Conservation (phyloP, 140 eudicot species). For the Stevia rebaudiana region DNA sequence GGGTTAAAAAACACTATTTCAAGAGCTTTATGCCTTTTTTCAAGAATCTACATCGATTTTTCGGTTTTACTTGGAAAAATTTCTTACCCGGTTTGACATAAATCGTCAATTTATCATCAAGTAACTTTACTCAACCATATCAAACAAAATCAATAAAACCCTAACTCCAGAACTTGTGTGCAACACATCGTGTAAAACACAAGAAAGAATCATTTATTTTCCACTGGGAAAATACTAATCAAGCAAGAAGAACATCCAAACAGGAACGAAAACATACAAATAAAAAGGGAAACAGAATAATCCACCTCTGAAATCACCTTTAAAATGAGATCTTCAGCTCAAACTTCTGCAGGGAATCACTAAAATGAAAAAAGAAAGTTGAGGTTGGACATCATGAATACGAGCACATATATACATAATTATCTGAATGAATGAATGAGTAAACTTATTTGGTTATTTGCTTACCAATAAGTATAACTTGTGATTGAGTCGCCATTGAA, state of each 20-base stretch:
- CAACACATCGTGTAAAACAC: not conserved
- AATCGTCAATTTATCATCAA: not conserved
- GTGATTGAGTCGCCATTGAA: constrained; percentile 20
- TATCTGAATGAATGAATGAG: not conserved
- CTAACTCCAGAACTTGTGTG: not conserved
- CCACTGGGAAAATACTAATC: not conserved
- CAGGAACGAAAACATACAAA: constrained; percentile 1
- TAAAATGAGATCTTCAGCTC: constrained; percentile 13
- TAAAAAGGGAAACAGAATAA: not conserved
- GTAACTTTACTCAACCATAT: not conserved
- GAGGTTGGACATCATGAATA: constrained; percentile 10
- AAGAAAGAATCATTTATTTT: not conserved
- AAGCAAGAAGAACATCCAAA: not conserved
- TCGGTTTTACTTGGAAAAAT: not conserved
- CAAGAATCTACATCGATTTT: not conserved
- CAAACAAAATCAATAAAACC: too few species aligned
- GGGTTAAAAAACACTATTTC: too few species aligned
- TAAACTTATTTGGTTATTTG: not conserved
- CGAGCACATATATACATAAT: not conserved
- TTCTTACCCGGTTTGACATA: not conserved
- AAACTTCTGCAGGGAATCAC: constrained; percentile 1
- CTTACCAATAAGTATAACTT: constrained; percentile 12
- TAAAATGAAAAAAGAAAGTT: not conserved
- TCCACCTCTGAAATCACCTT: constrained; percentile 21
- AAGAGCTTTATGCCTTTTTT: too few species aligned